Evolutionary conservation across 352 stramenopile species (phyloP).

Genomic region (Phytopythium delawarense): DNA sequence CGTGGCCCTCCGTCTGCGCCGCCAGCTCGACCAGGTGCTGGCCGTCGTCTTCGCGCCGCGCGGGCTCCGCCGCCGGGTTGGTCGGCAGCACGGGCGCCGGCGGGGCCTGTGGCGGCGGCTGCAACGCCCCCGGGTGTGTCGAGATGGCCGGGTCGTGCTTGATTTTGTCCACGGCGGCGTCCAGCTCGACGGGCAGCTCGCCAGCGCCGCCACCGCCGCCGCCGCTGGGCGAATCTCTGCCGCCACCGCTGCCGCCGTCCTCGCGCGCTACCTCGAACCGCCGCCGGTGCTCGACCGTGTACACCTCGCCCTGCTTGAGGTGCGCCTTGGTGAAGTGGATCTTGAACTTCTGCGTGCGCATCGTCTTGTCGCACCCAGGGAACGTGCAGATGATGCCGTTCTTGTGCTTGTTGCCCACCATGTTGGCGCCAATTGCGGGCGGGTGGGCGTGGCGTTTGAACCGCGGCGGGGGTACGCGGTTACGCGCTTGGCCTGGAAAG

Average conservation of each 20-base stretch:
- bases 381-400: conserved; percentile 85
- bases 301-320: conserved; percentile 69
- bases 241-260: conserved; percentile 28
- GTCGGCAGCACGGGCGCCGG: not conserved
- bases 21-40: not conserved
- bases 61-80: not conserved
- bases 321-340: conserved; percentile 78
- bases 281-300: conserved; percentile 71
- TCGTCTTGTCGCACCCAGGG: conserved; percentile 75
- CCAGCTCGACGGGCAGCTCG: not conserved
- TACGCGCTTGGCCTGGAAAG: conserved; percentile 6
- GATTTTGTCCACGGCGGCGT: not conserved
- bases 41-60: not conserved
- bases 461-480: conserved; percentile 5
- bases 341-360: conserved; percentile 88
- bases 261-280: conserved; percentile 74
- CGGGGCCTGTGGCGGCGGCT: not conserved
- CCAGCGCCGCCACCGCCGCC: not conserved
- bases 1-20: not conserved
- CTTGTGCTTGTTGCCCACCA: conserved; percentile 88
- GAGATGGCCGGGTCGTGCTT: conserved; percentile 1
- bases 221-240: conserved; percentile 4
- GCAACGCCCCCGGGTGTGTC: not conserved
- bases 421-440: conserved; percentile 12
- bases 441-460: not conserved